Base-by-base conservation (phyloP, 768 basidiomycete genomes). In the Tricholomella constricta region DNA sequence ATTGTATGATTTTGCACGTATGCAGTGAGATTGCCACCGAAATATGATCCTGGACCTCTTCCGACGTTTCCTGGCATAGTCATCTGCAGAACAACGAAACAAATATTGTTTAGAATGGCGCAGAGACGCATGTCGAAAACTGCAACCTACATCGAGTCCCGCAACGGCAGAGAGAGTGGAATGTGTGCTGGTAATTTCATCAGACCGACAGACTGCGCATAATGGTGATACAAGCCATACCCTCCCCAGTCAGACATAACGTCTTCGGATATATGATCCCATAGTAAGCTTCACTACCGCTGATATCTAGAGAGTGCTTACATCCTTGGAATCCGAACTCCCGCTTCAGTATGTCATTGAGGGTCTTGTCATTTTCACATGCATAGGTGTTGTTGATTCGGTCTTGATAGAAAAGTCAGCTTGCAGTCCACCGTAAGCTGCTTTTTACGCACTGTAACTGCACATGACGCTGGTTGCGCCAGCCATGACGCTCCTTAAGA, bases 241-340 rank as follows among this genome's bases (percentile, higher is more conserved):
- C 84, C 88, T 40, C 65, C 59, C 88, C 89, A 91, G 67, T 91
- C 89, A 17, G 85, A 84, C 81, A 88, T 81, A 41, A 90, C 77
- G 61, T 76, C 81, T 81, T 65, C 3, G 19, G 54, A 2, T 23
- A 36, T 35, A 43, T 25, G n/a, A n/a, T n/a, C n/a, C 25, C 29
- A 48, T 32, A 7, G 43, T 52, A 10, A 52, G 40, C 42, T 2
- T 37, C 29, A 9, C 19, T 20, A 14, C 8, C 32, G 41, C 36
- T 15, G 10, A 1, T n/a, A 20, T 7, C 2, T 22, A 8, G 6
- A 20, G 45, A 42, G 1, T 12, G 70, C 79, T 60, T 56, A 81
- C 78, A 88, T 40, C 89, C 89, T 70, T 86, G 86, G 75, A 91
- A 92, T 12, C 84, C 88, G 48, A 78, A 79, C 67, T 92, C 86